Percentiles rank a stretch among this genome's conserved stretches.
These are phyloP conservation scores for Mucor velutinosus DNA, from an alignment of 371 early-diverging fungal species.

Conservation along the genomic window DNA sequence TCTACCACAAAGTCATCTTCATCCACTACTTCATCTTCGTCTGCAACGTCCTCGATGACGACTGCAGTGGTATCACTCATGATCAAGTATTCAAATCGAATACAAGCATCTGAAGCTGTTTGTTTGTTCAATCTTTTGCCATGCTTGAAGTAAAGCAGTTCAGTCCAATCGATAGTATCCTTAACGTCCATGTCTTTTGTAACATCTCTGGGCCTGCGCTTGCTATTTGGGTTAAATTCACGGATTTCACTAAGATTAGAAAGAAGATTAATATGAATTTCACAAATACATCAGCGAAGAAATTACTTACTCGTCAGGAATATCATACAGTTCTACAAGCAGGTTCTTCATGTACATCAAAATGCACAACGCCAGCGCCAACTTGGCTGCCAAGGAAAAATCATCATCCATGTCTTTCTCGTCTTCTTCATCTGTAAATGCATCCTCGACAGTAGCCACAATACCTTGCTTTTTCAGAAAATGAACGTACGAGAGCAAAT, in stretches of 20 bases:
- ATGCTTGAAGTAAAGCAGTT: constrained; percentile 21
- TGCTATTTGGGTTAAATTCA: constrained; percentile 19
- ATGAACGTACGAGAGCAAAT: constrained; percentile 52
- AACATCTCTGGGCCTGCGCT: constrained; percentile 15
- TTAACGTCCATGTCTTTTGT: constrained; percentile 17
- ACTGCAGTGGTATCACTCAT: constrained; percentile 24
- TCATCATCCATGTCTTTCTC: constrained; percentile 12
- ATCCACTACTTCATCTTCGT: neutral
- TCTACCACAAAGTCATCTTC: neutral
- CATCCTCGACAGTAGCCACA: constrained; percentile 7
- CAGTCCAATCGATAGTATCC: constrained; percentile 28
- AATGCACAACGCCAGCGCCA: constrained; percentile 55
- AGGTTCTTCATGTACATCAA: constrained; percentile 61
- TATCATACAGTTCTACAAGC: constrained; percentile 62
- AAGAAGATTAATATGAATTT: neutral
- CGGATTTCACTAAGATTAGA: constrained; percentile 17
- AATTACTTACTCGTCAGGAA: constrained; percentile 62
- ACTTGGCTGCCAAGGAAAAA: constrained; percentile 33
- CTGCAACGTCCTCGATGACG: neutral
- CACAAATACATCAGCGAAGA: neutral
- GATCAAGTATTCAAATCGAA: constrained; percentile 29
- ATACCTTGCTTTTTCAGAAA: constrained; percentile 23
- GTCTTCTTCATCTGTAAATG: constrained; percentile 3
- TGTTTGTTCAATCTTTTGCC: constrained; percentile 1
- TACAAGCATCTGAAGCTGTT: constrained; percentile 26